A percentile compares a stretch with the other conserved stretches of the same genome.
Evolutionary conservation across 345 rosid species (phyloP).

Genomic region (Syzygium grande): DNA sequence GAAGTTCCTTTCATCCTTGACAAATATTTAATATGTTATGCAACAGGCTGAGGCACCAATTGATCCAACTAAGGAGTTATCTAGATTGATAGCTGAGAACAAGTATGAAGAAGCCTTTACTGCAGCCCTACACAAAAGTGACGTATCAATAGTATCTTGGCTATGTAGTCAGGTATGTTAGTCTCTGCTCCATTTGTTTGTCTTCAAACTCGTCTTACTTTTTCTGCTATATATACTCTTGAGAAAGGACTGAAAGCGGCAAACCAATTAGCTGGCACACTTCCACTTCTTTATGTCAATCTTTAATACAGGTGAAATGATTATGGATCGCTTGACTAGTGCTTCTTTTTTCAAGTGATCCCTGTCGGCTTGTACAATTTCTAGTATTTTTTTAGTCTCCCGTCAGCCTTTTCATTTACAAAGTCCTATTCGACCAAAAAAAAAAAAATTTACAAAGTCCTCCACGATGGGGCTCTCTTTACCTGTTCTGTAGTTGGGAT

Average conservation of each 20-base stretch:
- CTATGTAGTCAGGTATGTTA: slow-evolving; percentile 51
- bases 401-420: not conserved
- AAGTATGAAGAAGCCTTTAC: slow-evolving; percentile 65
- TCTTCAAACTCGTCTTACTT: not conserved
- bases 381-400: not conserved
- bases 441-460: not conserved
- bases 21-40: not conserved
- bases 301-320: not conserved
- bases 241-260: not conserved
- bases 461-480: not conserved
- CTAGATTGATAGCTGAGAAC: slow-evolving; percentile 41
- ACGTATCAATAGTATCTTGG: slow-evolving; percentile 68
- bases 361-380: not conserved
- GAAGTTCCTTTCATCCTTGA: not conserved
- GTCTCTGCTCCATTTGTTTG: not conserved
- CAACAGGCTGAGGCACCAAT: slow-evolving; percentile 40
- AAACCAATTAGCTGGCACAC: not conserved
- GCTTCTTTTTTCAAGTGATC: not conserved
- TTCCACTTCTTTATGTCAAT: not conserved
- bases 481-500: not conserved
- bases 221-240: not conserved
- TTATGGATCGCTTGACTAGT: not conserved
- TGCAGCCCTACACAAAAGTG: slow-evolving; percentile 56
- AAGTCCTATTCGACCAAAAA: not conserved
- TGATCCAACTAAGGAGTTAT: slow-evolving; percentile 61